Evolutionary conservation across 2,329 filamentous ascomycete species (phyloP).

Genomic region (Epicoccum sorghinum): DNA sequence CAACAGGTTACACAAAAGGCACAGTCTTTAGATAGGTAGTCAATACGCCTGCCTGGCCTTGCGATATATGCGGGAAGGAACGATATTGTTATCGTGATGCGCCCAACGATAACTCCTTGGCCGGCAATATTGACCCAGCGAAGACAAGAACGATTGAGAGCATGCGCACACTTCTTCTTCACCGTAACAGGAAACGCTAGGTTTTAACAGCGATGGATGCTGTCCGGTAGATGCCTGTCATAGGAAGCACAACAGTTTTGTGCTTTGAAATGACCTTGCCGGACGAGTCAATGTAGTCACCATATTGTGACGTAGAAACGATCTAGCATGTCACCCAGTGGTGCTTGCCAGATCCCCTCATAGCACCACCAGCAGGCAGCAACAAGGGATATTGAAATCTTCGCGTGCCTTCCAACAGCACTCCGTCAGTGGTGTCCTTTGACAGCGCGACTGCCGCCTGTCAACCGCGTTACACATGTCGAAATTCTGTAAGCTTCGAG

Average conservation of each 20-base stretch:
- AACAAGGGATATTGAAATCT: too few relatives aligned
- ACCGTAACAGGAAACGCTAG: too few relatives aligned
- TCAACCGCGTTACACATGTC: constrained; percentile 32
- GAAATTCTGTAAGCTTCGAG: neutral
- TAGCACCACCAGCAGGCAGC: too few relatives aligned
- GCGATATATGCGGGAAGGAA: neutral
- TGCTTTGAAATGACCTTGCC: neutral
- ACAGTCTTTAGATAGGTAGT: neutral
- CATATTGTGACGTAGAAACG: too few relatives aligned
- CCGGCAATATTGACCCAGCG: too few relatives aligned
- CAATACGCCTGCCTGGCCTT: neutral
- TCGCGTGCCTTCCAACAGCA: neutral
- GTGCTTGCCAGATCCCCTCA: too few relatives aligned
- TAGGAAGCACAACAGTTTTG: neutral
- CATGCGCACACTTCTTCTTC: too few relatives aligned
- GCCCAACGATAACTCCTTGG: too few relatives aligned
- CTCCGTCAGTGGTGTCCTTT: too few relatives aligned
- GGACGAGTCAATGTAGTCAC: neutral
- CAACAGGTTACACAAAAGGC: constrained; percentile 4
- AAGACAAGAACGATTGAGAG: too few relatives aligned
- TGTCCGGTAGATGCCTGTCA: neutral
- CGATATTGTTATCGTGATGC: neutral
- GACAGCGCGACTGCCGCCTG: neutral
- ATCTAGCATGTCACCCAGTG: too few relatives aligned
- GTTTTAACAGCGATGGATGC: too few relatives aligned